phyloP scores from a whole-genome alignment of 2,329 filamentous ascomycete genomes.

The Trichoderma sp. region DNA sequence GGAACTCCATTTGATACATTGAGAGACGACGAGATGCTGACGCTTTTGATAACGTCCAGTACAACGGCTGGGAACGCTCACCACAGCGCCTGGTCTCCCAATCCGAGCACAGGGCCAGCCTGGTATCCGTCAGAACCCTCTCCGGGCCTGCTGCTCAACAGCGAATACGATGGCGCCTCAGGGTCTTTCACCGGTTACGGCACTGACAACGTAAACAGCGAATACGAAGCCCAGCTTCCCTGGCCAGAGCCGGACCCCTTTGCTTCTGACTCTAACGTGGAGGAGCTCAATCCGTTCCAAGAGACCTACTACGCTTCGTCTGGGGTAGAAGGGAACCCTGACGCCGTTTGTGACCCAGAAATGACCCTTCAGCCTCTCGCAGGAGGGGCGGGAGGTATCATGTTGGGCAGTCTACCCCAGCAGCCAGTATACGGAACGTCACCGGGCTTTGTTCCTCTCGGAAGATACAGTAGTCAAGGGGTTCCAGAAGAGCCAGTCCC shows the following conservation, averaged over 20 bases:
- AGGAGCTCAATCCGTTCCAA: neutral
- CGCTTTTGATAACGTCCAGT: neutral
- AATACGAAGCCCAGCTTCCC: conserved; percentile 11
- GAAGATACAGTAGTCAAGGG: neutral
- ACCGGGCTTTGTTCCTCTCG: neutral
- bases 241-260: neutral
- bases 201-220: neutral
- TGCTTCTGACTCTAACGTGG: neutral
- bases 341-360: neutral
- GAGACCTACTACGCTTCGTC: neutral
- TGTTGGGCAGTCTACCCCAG: neutral
- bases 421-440: neutral
- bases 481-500: neutral
- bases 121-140: neutral
- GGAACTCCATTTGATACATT: neutral
- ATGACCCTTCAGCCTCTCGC: neutral
- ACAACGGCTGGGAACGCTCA: neutral
- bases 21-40: neutral
- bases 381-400: neutral
- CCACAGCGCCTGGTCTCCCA: neutral
- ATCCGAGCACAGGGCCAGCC: neutral
- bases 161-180: neutral
- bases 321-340: neutral
- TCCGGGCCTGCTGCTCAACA: neutral
- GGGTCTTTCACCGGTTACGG: neutral